Percentiles rank a stretch among this genome's conserved stretches.
Evolutionary conservation across 371 early-diverging fungal genomes (phyloP).

Genomic region (Gilbertella persicaria): DNA sequence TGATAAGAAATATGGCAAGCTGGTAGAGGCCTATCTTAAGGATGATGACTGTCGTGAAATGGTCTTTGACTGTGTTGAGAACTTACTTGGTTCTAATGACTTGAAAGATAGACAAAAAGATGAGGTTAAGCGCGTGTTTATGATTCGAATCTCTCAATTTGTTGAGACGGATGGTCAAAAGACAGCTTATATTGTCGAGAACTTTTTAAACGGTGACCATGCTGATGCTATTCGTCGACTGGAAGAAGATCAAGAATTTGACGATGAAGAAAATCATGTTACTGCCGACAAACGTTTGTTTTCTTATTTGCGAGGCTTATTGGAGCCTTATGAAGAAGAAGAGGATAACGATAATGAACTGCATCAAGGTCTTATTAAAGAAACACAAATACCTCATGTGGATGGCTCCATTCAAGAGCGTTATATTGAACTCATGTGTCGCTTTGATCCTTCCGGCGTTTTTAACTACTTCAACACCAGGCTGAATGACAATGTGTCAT

Average conservation of each 20-base stretch:
- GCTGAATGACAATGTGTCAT: conserved; percentile 56
- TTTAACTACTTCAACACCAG: conserved; percentile 63
- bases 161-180: conserved; percentile 71
- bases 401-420: conserved; percentile 57
- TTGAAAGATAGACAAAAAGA: conserved; percentile 58
- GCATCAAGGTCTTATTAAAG: conserved; percentile 14
- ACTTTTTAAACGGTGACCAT: conserved; percentile 66
- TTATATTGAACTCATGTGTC: conserved; percentile 71
- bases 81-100: conserved; percentile 48
- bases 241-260: conserved; percentile 53
- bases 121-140: conserved; percentile 60
- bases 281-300: conserved; percentile 58
- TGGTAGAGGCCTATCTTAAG: conserved; percentile 69
- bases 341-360: conserved; percentile 12
- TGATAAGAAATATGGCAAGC: conserved; percentile 64
- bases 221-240: conserved; percentile 58
- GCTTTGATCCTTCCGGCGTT: conserved; percentile 69
- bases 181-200: conserved; percentile 60
- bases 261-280: conserved; percentile 45
- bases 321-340: conserved; percentile 50
- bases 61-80: conserved; percentile 63
- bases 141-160: conserved; percentile 67
- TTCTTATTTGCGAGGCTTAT: conserved; percentile 66
- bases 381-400: conserved; percentile 16
- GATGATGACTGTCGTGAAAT: conserved; percentile 59